phyloP scores from a whole-genome alignment of 192 early-diverging fungal species.

The Gamsiella multidivaricata region DNA sequence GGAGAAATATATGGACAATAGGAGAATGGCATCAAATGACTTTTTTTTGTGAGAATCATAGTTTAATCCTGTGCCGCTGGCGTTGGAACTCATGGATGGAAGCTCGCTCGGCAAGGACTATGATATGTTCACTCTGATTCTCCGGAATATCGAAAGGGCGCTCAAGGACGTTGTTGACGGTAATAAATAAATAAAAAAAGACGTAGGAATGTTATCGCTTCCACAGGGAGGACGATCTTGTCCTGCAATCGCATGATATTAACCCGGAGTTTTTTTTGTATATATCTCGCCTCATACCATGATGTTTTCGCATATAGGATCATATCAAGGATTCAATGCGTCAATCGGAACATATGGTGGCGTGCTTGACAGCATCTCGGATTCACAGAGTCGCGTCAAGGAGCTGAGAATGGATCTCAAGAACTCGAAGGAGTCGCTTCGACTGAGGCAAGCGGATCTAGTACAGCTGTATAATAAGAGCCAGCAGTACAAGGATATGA shows the following conservation, averaged over 20 bases:
- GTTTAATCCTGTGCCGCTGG: conserved; percentile 81
- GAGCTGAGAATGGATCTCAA: conserved; percentile 72
- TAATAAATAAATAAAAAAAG: conserved; percentile 16
- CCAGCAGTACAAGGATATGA: conserved; percentile 83
- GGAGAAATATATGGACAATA: neutral
- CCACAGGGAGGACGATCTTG: neutral
- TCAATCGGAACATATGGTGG: conserved; percentile 86
- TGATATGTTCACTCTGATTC: conserved; percentile 69
- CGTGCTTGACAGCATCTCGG: conserved; percentile 74
- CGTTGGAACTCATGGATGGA: conserved; percentile 78
- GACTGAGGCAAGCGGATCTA: conserved; percentile 72
- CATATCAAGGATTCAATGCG: conserved; percentile 84
- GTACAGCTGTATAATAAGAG: conserved; percentile 79
- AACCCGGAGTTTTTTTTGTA: neutral
- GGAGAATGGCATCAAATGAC: neutral
- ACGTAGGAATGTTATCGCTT: neutral
- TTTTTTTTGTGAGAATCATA: conserved; percentile 32
- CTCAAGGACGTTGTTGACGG: conserved; percentile 78
- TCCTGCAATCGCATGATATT: neutral
- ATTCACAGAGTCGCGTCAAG: conserved; percentile 72
- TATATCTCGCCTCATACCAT: neutral
- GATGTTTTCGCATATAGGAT: conserved; percentile 58
- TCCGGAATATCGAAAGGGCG: conserved; percentile 70
- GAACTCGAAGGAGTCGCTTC: conserved; percentile 70
- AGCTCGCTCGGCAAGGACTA: conserved; percentile 76